phyloP scores from a whole-genome alignment of 768 basidiomycete genomes.

The Rhodosporidiobolus odoratus region DNA sequence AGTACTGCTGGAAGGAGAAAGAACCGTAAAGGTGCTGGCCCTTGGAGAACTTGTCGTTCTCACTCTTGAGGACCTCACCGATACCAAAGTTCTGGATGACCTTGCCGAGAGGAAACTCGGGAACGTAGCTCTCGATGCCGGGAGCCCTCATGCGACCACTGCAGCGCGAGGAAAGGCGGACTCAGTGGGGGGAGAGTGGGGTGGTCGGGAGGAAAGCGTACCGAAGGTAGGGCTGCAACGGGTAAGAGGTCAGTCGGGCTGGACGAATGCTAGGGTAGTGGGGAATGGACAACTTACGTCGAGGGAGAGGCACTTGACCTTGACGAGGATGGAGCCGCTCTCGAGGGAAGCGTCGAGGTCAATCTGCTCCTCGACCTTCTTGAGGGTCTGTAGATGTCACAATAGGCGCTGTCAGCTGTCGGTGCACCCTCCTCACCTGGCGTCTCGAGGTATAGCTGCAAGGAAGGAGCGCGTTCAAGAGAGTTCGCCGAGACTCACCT shows the following conservation, averaged over 20 bases:
- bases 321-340: slow-evolving; percentile 34
- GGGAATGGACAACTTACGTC: slow-evolving; percentile 30
- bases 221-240: background rate
- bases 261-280: background rate
- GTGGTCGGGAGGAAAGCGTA: background rate
- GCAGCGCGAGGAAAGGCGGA: background rate
- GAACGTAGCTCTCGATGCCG: slow-evolving; percentile 39
- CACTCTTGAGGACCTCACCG: slow-evolving; percentile 42
- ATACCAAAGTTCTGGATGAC: slow-evolving; percentile 41
- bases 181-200: background rate
- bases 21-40: slow-evolving; percentile 42
- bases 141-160: slow-evolving; percentile 31
- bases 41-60: slow-evolving; percentile 31
- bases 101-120: slow-evolving; percentile 40
- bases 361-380: slow-evolving; percentile 31
- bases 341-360: slow-evolving; percentile 40
- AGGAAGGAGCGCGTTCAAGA: too few relatives aligned
- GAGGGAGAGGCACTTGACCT: slow-evolving; percentile 39
- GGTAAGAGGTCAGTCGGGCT: background rate
- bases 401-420: background rate
- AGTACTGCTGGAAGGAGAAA: slow-evolving; percentile 33
- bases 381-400: slow-evolving; percentile 16
- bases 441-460: background rate
- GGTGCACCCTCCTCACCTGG: background rate
- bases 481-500: slow-evolving; percentile 26